Evolutionary conservation across 75 land plant genomes (phyloP), one percentile per base, ranked within the genome.

Genomic region (Pinus taeda): DNA sequence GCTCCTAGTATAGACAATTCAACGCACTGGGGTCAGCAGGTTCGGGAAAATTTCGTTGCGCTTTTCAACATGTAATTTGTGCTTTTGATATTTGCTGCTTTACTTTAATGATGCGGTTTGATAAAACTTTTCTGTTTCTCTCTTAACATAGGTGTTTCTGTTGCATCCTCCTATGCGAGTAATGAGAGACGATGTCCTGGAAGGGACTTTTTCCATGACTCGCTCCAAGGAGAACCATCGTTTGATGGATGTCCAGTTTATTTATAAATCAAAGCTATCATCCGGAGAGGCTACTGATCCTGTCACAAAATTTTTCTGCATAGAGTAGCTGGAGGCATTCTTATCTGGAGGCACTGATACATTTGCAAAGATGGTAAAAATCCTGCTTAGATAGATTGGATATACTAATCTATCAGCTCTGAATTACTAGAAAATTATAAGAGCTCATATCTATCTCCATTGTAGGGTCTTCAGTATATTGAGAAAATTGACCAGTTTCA

Each of bases 21-120:
- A 22, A 96, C 98, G 26, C 98, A 96, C 84, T 96, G 98, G 98
- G 98, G 97, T n/a, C 98, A 96, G 74, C 98, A 96, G 94, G 98
- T 96, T 39, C 58, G 70, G 73, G 21, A 49, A 26, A 29, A 42
- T 15, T 74, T 24, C 63, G 26, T 7, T 55, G 58, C 24, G 21
- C 26, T 24, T 26, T 5, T 3, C 4, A 69, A 20, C 8, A 3
- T 45, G 45, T 56, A 73, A 73, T n/a, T 37, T 37, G 22, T 71
- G 57, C 5, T 55, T 57, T 11, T 24, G 74, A 60, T 29, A 57
- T 15, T 57, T 33, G 1, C 18, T 11, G 76, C 67, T 39, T 18
- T 49, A 17, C 14, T 59, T 71, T 26, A 14, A 53, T 65, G 36
- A 69, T 3, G 9, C 42, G 53, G n/a, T 69, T 39, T 8, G 72